Base-by-base conservation (phyloP, 2,329 filamentous ascomycete species). In the Septoria petroselini region DNA sequence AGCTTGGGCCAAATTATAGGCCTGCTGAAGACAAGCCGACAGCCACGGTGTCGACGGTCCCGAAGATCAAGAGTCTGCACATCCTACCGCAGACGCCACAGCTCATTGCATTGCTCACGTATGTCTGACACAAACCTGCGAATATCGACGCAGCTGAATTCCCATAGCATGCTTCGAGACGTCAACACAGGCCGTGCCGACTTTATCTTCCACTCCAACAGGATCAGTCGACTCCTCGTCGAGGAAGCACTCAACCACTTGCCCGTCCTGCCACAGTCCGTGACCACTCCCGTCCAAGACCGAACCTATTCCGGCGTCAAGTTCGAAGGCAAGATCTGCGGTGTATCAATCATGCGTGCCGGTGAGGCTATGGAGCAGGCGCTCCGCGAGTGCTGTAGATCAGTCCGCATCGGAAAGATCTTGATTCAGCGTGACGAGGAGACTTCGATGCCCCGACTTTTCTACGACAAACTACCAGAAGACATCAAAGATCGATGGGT, bases 361-460 rank as follows among this genome's bases (percentile, higher is more conserved):
- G 93, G 93, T 43, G 93, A 98, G 73, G 88, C 91, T 52, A 98
- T 98, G 93, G 93, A 98, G 73, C 90, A 97, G 71, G 93, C 91
- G 2, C 75, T 98, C 54, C 81, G 93, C 53, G 91, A 98, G 71
- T 98, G 93, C 73, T 98, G 93, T 73, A 85, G 93, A 44, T 95
- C 88, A n/a, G 93, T 98, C 41, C 81, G 93, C 56, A 98, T 98
- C 65, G 93, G 93, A 58, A 98, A 98, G 77, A 98, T 98, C 57
- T 76, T 98, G 62, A 98, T 98, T 65, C 93, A 98, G 73, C 79
- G 93, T 49, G 93, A 98, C 62, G 93, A 98, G 71, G 93, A 97
- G 73, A 97, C 93, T 1, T 80, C 85, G 46, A 81, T 85, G 74
- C 93, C 93, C 9, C 93, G 90, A 70, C 79, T 98, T 8, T 98